Evolutionary conservation across 768 basidiomycete species (phyloP).

Genomic region (Clavaria fumosa): DNA sequence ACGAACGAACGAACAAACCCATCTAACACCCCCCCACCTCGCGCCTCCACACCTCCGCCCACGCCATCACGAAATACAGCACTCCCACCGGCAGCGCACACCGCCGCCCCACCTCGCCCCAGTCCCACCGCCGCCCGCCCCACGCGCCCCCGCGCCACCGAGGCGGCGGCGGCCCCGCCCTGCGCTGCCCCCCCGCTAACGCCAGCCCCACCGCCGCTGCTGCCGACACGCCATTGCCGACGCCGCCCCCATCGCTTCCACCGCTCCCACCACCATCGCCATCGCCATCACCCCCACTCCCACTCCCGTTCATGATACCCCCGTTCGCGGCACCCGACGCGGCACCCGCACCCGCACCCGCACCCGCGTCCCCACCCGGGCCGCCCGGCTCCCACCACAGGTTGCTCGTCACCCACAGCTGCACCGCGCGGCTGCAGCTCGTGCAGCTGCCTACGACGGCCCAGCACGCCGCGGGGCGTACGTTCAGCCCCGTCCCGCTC

Average conservation of each 20-base stretch:
- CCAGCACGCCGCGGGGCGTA: constrained; percentile 78
- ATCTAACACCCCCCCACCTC: constrained; percentile 24
- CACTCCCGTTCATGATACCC: no score
- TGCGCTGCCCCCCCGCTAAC: constrained; percentile 1
- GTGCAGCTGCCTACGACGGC: constrained; percentile 83
- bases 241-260: constrained; percentile 12
- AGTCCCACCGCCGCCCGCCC: constrained; percentile 65
- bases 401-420: constrained; percentile 95
- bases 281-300: no score
- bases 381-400: constrained; percentile 35
- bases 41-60: constrained; percentile 39
- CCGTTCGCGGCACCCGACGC: no score
- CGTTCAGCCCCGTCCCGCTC: constrained; percentile 45
- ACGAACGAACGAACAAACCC: no score
- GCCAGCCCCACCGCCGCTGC: constrained; percentile 2
- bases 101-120: constrained; percentile 51
- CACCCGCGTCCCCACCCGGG: constrained; percentile 12
- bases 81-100: constrained; percentile 63
- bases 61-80: constrained; percentile 70
- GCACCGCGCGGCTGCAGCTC: constrained; percentile 64
- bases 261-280: no score
- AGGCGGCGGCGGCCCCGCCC: constrained; percentile 21
- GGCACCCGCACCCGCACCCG: no score
- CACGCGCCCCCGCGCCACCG: constrained; percentile 32
- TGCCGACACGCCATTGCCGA: constrained; percentile 4